These are phyloP conservation scores for Pleurotus tuoliensis DNA, from an alignment of 768 basidiomycete genomes.

Conservation along the genomic window DNA sequence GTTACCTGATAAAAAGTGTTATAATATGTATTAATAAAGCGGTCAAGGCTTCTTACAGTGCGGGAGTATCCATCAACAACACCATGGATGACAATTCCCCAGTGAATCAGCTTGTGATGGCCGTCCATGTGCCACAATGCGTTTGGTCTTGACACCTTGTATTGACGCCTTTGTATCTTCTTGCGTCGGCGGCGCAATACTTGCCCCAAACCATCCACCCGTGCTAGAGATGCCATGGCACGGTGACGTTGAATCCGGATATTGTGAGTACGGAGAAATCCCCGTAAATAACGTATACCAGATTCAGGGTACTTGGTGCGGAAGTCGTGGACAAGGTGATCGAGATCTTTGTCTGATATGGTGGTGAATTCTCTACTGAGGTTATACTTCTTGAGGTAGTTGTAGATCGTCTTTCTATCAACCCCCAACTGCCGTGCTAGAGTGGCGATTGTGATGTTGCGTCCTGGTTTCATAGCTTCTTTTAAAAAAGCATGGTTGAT, in stretches of 20 bases:
- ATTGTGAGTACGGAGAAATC: conserved; percentile 21
- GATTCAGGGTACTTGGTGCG: conserved; percentile 14
- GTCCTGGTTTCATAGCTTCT: not conserved
- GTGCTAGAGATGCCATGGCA: conserved; percentile 14
- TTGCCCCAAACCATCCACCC: conserved; percentile 24
- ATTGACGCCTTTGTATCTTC: conserved; percentile 15
- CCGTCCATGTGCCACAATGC: conserved; percentile 28
- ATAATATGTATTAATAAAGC: conserved; percentile 19
- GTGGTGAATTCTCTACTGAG: not conserved
- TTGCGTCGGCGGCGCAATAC: conserved; percentile 10
- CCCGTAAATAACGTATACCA: conserved; percentile 24
- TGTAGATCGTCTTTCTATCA: conserved; percentile 1
- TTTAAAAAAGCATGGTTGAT: conserved; percentile 3
- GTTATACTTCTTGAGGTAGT: conserved; percentile 1
- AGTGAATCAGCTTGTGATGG: conserved; percentile 27
- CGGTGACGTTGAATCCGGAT: conserved; percentile 20
- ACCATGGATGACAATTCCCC: conserved; percentile 22
- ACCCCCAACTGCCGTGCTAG: conserved; percentile 5
- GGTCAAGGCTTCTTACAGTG: conserved; percentile 11
- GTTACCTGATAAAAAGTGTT: conserved; percentile 26
- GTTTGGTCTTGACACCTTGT: conserved; percentile 17
- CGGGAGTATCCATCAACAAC: conserved; percentile 16
- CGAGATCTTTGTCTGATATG: conserved; percentile 3
- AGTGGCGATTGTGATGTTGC: not conserved
- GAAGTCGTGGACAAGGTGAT: not conserved